These are phyloP conservation scores for Yamadazyma dendronema DNA, from an alignment of 1,139 yeast species.

Conservation along the genomic window DNA sequence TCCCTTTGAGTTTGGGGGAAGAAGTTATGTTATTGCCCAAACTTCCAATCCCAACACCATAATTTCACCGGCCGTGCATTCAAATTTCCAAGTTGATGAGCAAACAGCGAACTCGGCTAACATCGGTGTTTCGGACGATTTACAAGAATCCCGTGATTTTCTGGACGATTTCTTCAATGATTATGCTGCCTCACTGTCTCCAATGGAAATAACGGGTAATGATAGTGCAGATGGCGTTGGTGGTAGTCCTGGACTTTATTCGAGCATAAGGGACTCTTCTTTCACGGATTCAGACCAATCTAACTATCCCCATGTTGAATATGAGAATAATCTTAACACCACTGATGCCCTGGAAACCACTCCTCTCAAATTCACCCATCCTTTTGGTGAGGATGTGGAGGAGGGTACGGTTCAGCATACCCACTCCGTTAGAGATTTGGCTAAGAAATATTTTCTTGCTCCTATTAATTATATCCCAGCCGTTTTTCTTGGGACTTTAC, in stretches of 20 bases:
- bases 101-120: slow-evolving; percentile 64
- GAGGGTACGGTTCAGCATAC: not conserved
- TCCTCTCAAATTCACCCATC: not conserved
- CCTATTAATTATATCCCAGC: slow-evolving; percentile 65
- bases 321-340: not conserved
- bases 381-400: not conserved
- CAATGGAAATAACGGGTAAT: slow-evolving; percentile 21
- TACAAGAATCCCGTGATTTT: slow-evolving; percentile 2
- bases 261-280: too few relatives aligned
- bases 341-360: not conserved
- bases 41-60: slow-evolving; percentile 13
- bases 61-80: slow-evolving; percentile 40
- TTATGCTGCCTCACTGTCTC: slow-evolving; percentile 23
- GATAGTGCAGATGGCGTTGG: not conserved
- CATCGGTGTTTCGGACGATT: slow-evolving; percentile 42
- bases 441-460: slow-evolving; percentile 19
- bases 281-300: not conserved
- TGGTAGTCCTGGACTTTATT: not conserved
- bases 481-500: slow-evolving; percentile 76
- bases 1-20: slow-evolving; percentile 43
- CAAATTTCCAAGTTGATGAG: slow-evolving; percentile 55
- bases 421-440: not conserved
- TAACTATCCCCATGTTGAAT: too few relatives aligned
- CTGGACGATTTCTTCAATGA: slow-evolving; percentile 9
- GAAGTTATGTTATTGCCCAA: slow-evolving; percentile 36